These are phyloP conservation scores for Jatropha multifida DNA, from an alignment of 441 rosid genomes.

Conservation along the genomic window DNA sequence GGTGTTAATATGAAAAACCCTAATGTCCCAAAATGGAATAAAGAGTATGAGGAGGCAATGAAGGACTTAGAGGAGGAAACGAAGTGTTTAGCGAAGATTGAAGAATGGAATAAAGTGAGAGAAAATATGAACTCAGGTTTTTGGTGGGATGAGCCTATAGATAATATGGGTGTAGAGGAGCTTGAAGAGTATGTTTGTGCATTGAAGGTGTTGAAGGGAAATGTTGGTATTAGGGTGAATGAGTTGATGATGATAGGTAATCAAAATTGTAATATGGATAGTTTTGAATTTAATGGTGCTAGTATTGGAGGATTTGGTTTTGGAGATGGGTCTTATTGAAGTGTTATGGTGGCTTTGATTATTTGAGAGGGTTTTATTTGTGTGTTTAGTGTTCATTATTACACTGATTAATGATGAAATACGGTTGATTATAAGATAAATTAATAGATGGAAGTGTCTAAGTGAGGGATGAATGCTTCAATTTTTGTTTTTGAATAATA, in stretches of 20 bases:
- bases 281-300: not conserved
- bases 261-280: not conserved
- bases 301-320: not conserved
- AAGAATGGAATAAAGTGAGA: slow-evolving; percentile 23
- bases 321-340: not conserved
- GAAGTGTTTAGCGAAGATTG: slow-evolving; percentile 18
- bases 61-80: slow-evolving; percentile 39
- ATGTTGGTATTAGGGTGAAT: slow-evolving; percentile 28
- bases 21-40: slow-evolving; percentile 23
- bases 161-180: slow-evolving; percentile 35
- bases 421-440: too few species aligned
- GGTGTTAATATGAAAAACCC: slow-evolving; percentile 6
- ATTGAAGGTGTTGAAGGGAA: slow-evolving; percentile 36
- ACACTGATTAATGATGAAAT: too few species aligned
- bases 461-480: too few species aligned
- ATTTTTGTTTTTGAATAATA: too few species aligned
- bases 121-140: slow-evolving; percentile 9
- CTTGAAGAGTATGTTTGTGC: slow-evolving; percentile 41
- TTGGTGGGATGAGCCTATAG: slow-evolving; percentile 46
- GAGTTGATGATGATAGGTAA: slow-evolving; percentile 17
- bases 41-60: slow-evolving; percentile 24
- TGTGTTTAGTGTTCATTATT: not conserved
- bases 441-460: too few species aligned
- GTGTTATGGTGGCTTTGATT: not conserved
- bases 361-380: not conserved